A percentile compares a stretch with the other conserved stretches of the same genome.
Evolutionary conservation across 176 grass and related monocot species (phyloP).

Genomic region (Hordeum vulgare): DNA sequence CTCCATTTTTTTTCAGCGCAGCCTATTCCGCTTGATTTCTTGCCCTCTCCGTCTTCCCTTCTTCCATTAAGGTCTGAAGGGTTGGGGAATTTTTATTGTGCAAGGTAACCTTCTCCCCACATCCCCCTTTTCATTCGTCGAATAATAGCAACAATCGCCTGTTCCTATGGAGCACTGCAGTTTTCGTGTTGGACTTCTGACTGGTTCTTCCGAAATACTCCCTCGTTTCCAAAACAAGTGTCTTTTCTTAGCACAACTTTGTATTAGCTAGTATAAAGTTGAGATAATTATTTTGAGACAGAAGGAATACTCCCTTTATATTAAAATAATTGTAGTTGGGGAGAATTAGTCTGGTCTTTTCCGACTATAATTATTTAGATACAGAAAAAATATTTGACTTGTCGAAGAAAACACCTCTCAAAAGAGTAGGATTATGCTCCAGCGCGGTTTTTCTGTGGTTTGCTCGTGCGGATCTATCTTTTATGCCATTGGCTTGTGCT

Average conservation of each 20-base stretch:
- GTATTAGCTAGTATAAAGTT: too few relatives aligned
- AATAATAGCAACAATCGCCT: background rate
- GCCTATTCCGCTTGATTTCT: background rate
- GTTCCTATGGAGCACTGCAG: background rate
- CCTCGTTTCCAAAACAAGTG: too few relatives aligned
- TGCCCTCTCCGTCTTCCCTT: background rate
- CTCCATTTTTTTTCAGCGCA: background rate
- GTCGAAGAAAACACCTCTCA: background rate
- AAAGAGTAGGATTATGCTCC: background rate
- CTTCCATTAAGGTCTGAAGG: background rate
- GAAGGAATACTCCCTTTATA: too few relatives aligned
- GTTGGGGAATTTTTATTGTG: background rate
- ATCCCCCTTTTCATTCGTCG: background rate
- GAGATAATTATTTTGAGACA: too few relatives aligned
- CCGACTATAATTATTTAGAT: too few relatives aligned
- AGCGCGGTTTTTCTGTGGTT: background rate
- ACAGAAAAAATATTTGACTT: too few relatives aligned
- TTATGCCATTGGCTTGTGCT: background rate
- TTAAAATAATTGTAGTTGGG: too few relatives aligned
- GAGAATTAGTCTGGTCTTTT: too few relatives aligned
- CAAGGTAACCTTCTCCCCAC: background rate
- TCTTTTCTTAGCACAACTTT: too few relatives aligned
- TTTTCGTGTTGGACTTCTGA: background rate
- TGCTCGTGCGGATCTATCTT: background rate
- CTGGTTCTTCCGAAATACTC: background rate